These are phyloP conservation scores for Ophidiomyces ophidiicola DNA, from an alignment of 2,329 filamentous ascomycete species.

Conservation along the genomic window DNA sequence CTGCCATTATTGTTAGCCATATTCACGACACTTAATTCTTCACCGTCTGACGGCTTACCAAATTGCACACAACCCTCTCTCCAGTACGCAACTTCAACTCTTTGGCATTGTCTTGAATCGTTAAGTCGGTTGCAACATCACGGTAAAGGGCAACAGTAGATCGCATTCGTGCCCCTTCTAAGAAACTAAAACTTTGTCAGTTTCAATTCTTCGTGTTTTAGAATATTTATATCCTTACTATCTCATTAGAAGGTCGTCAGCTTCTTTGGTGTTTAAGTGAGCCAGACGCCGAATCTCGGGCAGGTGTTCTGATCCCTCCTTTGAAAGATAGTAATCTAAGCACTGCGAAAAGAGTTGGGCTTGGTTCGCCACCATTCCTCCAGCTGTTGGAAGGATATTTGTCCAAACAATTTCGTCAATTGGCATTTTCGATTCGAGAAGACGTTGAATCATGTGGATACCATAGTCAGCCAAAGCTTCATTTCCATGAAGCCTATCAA, in stretches of 20 bases:
- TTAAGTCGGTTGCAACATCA: constrained; percentile 23
- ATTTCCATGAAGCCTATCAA: constrained; percentile 21
- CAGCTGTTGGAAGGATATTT: constrained; percentile 46
- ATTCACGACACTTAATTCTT: constrained; percentile 30
- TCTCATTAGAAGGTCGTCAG: constrained; percentile 39
- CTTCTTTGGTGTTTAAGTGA: constrained; percentile 32
- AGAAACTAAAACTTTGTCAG: constrained; percentile 23
- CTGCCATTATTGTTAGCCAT: constrained; percentile 29
- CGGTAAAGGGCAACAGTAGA: constrained; percentile 30
- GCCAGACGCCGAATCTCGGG: constrained; percentile 39
- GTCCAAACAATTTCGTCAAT: constrained; percentile 44
- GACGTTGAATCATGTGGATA: constrained; percentile 43
- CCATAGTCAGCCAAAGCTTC: constrained; percentile 40
- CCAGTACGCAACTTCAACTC: constrained; percentile 26
- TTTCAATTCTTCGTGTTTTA: neutral
- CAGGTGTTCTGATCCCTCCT: constrained; percentile 38
- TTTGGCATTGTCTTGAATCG: constrained; percentile 26
- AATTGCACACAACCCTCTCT: constrained; percentile 26
- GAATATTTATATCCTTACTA: too few relatives aligned
- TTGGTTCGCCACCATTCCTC: constrained; percentile 45
- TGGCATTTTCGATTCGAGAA: constrained; percentile 37
- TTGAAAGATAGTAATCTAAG: constrained; percentile 45
- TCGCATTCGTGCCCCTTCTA: constrained; percentile 31
- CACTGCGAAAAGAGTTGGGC: constrained; percentile 47
- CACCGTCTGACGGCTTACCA: constrained; percentile 25